These are phyloP conservation scores for Kwoniella sp. DNA, from an alignment of 768 basidiomycete species.

Conservation along the genomic window DNA sequence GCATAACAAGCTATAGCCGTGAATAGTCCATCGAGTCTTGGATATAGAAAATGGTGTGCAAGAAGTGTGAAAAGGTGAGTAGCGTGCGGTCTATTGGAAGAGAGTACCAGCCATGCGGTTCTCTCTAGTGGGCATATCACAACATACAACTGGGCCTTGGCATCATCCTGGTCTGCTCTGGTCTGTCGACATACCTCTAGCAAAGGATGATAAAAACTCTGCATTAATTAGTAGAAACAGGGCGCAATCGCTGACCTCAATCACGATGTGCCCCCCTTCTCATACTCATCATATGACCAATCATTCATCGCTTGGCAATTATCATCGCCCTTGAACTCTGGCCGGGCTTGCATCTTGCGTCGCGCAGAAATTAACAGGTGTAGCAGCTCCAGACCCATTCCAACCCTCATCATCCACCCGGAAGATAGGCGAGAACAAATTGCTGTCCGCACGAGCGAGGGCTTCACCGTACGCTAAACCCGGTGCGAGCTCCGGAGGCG, in stretches of 20 bases:
- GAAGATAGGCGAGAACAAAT: conserved; percentile 56
- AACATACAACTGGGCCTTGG: too few relatives aligned
- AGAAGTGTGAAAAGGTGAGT: conserved; percentile 55
- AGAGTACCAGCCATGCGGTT: neutral
- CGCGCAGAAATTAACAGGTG: conserved; percentile 44
- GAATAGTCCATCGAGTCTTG: too few relatives aligned
- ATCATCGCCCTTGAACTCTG: too few relatives aligned
- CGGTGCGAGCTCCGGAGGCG: conserved; percentile 4
- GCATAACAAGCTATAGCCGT: too few relatives aligned
- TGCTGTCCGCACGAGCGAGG: conserved; percentile 46
- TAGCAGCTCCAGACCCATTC: conserved; percentile 56
- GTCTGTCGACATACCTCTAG: too few relatives aligned
- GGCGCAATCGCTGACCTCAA: too few relatives aligned
- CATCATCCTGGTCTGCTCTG: too few relatives aligned
- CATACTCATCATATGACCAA: neutral
- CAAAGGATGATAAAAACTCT: too few relatives aligned
- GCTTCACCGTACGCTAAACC: conserved; percentile 47
- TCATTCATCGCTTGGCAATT: too few relatives aligned
- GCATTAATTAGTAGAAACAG: too few relatives aligned
- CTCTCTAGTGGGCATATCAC: neutral
- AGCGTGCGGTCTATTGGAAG: neutral
- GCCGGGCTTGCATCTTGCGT: too few relatives aligned
- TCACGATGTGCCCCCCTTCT: too few relatives aligned
- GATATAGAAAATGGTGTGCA: conserved; percentile 57
- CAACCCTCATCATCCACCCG: conserved; percentile 51